Percentiles rank a stretch among this genome's conserved stretches.
Evolutionary conservation across 2,329 filamentous ascomycete genomes (phyloP).

Genomic region (Paraphoma sp.): DNA sequence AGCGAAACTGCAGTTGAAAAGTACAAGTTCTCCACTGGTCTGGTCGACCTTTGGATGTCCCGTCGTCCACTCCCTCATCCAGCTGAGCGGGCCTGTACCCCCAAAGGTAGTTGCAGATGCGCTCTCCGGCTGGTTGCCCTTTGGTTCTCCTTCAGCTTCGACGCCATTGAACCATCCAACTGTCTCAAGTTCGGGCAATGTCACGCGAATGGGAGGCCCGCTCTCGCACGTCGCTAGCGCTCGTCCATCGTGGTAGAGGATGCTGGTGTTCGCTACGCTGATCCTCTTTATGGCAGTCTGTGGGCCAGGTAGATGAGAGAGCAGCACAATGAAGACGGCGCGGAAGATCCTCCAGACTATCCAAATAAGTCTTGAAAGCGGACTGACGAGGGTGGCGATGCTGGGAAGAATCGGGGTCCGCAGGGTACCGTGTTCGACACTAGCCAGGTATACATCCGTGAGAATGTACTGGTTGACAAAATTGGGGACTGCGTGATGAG

Average conservation of each 20-base stretch:
- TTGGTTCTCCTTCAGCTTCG: slow-evolving; percentile 59
- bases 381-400: slow-evolving; percentile 70
- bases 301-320: slow-evolving; percentile 65
- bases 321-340: slow-evolving; percentile 63
- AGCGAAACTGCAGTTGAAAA: slow-evolving; percentile 71
- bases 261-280: slow-evolving; percentile 72
- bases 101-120: slow-evolving; percentile 52
- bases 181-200: slow-evolving; percentile 69
- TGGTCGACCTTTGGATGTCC: slow-evolving; percentile 73
- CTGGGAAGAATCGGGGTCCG: slow-evolving; percentile 68
- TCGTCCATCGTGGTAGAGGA: slow-evolving; percentile 72
- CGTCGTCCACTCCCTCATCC: slow-evolving; percentile 75
- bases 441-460: slow-evolving; percentile 69
- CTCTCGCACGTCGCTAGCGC: slow-evolving; percentile 75
- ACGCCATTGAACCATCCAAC: slow-evolving; percentile 74
- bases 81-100: slow-evolving; percentile 62
- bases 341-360: slow-evolving; percentile 63
- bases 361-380: slow-evolving; percentile 59
- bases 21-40: slow-evolving; percentile 67
- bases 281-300: slow-evolving; percentile 67
- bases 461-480: slow-evolving; percentile 75
- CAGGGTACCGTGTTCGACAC: slow-evolving; percentile 55
- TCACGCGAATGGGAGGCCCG: slow-evolving; percentile 71
- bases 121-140: slow-evolving; percentile 22
- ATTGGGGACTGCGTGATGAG: slow-evolving; percentile 59